These are phyloP conservation scores for Camellia sinensis DNA, from an alignment of 148 eudicot genomes.

Conservation along the genomic window DNA sequence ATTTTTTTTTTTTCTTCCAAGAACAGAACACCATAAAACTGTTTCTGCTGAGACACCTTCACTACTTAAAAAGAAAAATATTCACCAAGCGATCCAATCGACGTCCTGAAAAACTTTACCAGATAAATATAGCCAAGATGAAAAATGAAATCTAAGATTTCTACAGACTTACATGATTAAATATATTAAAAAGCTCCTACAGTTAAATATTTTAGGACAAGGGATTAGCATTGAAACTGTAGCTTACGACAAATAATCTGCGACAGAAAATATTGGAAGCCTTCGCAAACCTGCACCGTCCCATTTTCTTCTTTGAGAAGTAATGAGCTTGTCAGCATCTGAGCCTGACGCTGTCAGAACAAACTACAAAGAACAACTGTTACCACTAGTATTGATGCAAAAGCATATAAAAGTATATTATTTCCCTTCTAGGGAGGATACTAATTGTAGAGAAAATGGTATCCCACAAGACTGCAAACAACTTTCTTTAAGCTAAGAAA, in stretches of 20 bases:
- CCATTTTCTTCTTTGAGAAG: slow-evolving; percentile 72
- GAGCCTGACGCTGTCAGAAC: slow-evolving; percentile 92
- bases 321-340: slow-evolving; percentile 66
- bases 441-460: no score
- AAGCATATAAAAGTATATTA: not conserved
- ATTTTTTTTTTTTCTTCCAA: not conserved
- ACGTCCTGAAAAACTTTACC: not conserved
- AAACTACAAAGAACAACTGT: slow-evolving; percentile 44
- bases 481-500: slow-evolving; percentile 4
- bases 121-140: not conserved
- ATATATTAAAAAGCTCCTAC: not conserved
- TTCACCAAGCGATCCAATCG: not conserved
- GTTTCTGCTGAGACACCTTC: not conserved
- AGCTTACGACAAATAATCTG: slow-evolving; percentile 80
- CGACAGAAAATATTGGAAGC: slow-evolving; percentile 78
- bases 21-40: not conserved
- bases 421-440: no score
- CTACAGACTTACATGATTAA: not conserved
- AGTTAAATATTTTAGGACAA: not conserved
- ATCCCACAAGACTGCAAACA: not conserved
- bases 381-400: not conserved
- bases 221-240: slow-evolving; percentile 5
- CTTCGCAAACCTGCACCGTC: slow-evolving; percentile 67
- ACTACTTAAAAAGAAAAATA: not conserved
- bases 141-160: not conserved